Conservation (phyloP, 2,329 filamentous ascomycete genomes). For the Fusarium xylarioides region DNA sequence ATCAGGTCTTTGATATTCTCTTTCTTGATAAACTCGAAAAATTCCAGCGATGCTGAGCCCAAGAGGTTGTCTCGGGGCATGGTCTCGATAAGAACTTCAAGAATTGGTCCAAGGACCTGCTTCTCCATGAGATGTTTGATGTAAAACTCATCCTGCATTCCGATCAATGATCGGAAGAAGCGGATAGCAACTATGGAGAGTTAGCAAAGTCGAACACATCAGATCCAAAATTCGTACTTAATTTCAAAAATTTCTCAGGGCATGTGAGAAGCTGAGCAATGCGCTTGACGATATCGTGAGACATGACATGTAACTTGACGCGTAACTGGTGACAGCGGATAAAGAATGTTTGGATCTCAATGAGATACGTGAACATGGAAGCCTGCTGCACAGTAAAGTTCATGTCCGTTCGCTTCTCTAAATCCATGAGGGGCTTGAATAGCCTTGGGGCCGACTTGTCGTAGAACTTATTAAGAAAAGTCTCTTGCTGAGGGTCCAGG, state of each 20-base stretch:
- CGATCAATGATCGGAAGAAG: slow-evolving; percentile 88
- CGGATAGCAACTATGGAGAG: slow-evolving; percentile 78
- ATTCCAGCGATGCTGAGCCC: slow-evolving; percentile 91
- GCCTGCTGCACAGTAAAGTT: slow-evolving; percentile 83
- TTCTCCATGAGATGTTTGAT: slow-evolving; percentile 84
- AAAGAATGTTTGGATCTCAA: slow-evolving; percentile 94
- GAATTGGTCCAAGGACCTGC: slow-evolving; percentile 81
- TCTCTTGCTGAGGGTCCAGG: slow-evolving; percentile 79
- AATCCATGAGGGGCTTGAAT: slow-evolving; percentile 84
- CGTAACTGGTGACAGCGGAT: slow-evolving; percentile 87
- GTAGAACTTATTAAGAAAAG: slow-evolving; percentile 89
- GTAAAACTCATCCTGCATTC: slow-evolving; percentile 90
- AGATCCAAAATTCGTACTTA: slow-evolving; percentile 66
- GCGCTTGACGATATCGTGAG: slow-evolving; percentile 78
- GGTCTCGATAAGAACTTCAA: slow-evolving; percentile 84
- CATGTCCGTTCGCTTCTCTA: slow-evolving; percentile 75
- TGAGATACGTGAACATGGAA: slow-evolving; percentile 88
- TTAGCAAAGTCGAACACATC: slow-evolving; percentile 37
- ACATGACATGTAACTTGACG: slow-evolving; percentile 87
- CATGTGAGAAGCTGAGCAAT: slow-evolving; percentile 84
- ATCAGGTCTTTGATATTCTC: slow-evolving; percentile 84
- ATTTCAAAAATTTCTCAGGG: slow-evolving; percentile 89
- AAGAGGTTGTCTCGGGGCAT: slow-evolving; percentile 93
- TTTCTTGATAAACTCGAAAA: slow-evolving; percentile 90
- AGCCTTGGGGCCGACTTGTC: slow-evolving; percentile 84